Evolutionary conservation across 2,329 filamentous ascomycete genomes (phyloP), one percentile per base, ranked within the genome.

Genomic region (Periconia sp.): DNA sequence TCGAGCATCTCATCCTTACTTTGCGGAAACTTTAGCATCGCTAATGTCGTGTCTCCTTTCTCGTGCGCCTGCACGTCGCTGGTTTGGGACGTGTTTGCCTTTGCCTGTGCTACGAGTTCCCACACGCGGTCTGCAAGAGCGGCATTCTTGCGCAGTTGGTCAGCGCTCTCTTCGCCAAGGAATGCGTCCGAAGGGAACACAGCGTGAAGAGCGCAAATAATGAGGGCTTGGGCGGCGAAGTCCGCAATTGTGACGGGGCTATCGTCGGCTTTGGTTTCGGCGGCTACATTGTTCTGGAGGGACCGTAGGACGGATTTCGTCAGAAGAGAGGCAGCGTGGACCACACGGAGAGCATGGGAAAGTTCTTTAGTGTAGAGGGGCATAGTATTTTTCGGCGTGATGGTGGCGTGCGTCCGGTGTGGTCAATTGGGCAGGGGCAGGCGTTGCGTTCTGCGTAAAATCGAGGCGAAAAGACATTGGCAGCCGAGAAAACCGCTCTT

Each of bases 241-340:
- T 86, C 83, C 46, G 81, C 82, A 25, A 83, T 77, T 1, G 83
- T 85, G 36, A 86, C 83, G 17, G 83, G 83, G 0, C 78, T 79
- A 35, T 74, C 69, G 61, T 86, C 83, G 42, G 71, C 72, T 61
- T 86, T 85, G 57, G 78, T 74, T 38, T 83, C 70, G 16, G 73
- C 74, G 42, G 72, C 72, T 35, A 66, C 61, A 39, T 54, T 53
- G 52, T 79, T 78, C 49, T 74, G 71, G n/a, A 77, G 70, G 15
- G 70, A 65, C 29, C 71, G 71, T 16, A 79, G 70, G 54, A 83
- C 65, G 45, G 70, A 61, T 58, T 84, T 83, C 13, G 83, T 85
- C 25, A 85, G 72, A 12, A 80, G 66, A 3, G 80, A 76, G 37
- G 82, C 82, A 48, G 76, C 71, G 53, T 81, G 77, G 13, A 84